Evolutionary conservation across 176 grass and related monocot species (phyloP), one percentile per base, ranked within the genome.

Genomic region (Themeda triandra): DNA sequence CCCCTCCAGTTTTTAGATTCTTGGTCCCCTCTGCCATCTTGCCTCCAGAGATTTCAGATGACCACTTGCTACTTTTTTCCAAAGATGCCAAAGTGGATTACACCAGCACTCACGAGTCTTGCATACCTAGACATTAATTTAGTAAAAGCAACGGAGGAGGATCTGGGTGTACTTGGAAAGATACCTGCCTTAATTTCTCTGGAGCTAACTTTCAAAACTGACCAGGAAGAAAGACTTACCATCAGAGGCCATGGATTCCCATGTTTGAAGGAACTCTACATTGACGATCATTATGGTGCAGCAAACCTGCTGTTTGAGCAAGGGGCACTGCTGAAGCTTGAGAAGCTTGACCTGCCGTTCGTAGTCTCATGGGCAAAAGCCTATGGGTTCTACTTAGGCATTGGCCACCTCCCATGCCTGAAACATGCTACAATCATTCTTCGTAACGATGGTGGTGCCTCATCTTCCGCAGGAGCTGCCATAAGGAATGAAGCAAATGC

Each of bases 1-100:
- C 8, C 10, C 6, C 39, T 63, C 3, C 17, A 14, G 53, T 71
- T 82, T 19, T 42, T 82, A 60, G 48, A 82, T 62, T 56, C 23
- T 3, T 81, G 79, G 79, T 81, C 13, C n/a, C 65, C 79, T 81
- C 46, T 68, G 19, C 78, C 79, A 37, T 28, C 30, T 36, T 27
- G 1, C 9, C 79, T 81, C 14, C 46, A 81, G n/a, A 72, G 17
- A 10, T 72, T 42, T 23, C 0, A 0, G 25, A 49, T 74, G 71
- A 31, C 0, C 5, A 35, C 3, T 4, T 2, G 33, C 33, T 35
- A 35, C 33, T 35, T 35, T 35, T 73, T 32, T 1, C n/a, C 35
- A 2, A 42, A 14, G 25, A 21, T 82, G 14, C 80, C 66, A 13
- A 42, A 40, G 36, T 82, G 67, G 67, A 72, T 72, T 28, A 3